Base-by-base conservation (phyloP, 2,329 filamentous ascomycete species). In the Bimuria novae-zelandiae region DNA sequence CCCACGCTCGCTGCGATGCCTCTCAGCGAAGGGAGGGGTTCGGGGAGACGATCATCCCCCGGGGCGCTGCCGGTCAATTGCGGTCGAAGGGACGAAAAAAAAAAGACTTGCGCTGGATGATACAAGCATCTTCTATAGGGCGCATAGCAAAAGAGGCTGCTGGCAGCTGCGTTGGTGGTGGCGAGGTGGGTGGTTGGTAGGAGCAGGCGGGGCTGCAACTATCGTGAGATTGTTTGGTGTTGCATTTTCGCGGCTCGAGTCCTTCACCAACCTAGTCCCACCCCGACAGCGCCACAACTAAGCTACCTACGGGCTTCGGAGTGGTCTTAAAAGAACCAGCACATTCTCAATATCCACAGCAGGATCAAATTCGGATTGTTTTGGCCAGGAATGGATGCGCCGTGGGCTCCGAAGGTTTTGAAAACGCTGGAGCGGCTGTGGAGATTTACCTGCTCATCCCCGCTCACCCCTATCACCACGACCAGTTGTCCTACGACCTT, bases 141-240 rank as follows among this genome's bases (percentile, higher is more conserved):
- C 22, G n/a, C 32, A 30, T 16, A 25, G n/a, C 27, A 29, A 5
- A 21, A 36, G 12, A 35, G 11, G 21, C 10, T 30, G 22, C 17
- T 3, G 2, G 14, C 8, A 37, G 32, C 8, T 7, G 11, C 19
- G 22, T 7, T 19, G 44, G 21, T 7, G 14, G 11, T 14, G 16
- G 14, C n/a, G 44, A 17, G n/a, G 32, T 17, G n/a, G 33, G 32
- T 35, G 44, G 32, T 4, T 7, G 33, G 22, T 12, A 6, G 22
- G 22, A 39, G 32, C 4, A 37, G 33, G 44, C 12, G 32, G 32
- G 44, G 32, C 32, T 11, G 27, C 30, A 16, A 35, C 29, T 46
- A 37, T 47, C 44, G 44, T 47, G 32, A 29, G 44, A 29, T 39
- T 37, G 8, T 47, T 39, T 47, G 44, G 44, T 47, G 44, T 36